Conservation (phyloP, 768 basidiomycete genomes). For the Suillus occidentalis region DNA sequence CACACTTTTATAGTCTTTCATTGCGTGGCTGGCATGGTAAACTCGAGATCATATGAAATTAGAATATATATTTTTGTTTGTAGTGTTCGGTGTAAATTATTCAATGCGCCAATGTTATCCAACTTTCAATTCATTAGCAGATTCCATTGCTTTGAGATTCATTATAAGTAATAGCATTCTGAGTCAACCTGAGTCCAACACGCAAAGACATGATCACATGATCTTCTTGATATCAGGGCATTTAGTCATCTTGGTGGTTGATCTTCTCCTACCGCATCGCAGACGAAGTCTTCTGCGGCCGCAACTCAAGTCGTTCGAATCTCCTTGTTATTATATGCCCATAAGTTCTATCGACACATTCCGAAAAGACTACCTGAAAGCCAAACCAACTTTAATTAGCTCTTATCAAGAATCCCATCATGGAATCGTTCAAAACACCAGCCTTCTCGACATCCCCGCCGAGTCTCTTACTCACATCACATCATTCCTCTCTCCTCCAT, state of each 20-base stretch:
- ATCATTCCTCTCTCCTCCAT: slow-evolving; percentile 63
- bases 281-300: slow-evolving; percentile 25
- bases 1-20: slow-evolving; percentile 21
- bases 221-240: not conserved
- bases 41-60: not conserved
- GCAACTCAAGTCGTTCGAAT: slow-evolving; percentile 9
- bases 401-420: slow-evolving; percentile 38
- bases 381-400: slow-evolving; percentile 28
- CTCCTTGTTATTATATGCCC: slow-evolving; percentile 60
- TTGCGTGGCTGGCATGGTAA: slow-evolving; percentile 30
- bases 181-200: no score
- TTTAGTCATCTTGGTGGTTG: not conserved
- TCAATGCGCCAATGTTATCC: not conserved
- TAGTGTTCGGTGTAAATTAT: not conserved
- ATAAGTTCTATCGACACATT: slow-evolving; percentile 47
- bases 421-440: slow-evolving; percentile 45
- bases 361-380: slow-evolving; percentile 37
- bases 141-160: not conserved
- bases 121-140: not conserved
- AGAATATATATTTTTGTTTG: not conserved
- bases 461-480: slow-evolving; percentile 81
- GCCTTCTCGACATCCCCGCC: slow-evolving; percentile 51
- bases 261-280: slow-evolving; percentile 17
- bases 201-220: not conserved
- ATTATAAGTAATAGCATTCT: no score